Base-by-base conservation (phyloP, 108 stramenopile genomes). In the Nitzschia inconspicua region DNA sequence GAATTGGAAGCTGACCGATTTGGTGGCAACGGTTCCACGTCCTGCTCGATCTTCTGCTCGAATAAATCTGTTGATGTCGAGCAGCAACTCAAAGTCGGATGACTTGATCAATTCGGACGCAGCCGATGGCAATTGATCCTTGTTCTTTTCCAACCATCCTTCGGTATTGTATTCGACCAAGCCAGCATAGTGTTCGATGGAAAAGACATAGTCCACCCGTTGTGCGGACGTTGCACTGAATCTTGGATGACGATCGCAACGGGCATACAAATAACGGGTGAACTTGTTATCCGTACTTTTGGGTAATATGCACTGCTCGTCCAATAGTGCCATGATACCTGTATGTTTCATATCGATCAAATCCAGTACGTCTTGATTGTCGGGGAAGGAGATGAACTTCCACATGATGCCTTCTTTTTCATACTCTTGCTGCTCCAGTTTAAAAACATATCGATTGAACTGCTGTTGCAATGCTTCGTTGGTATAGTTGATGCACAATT, bases 401-500 rank as follows among this genome's bases (percentile, higher is more conserved):
- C 89, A 94, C 49, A 80, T 73, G 71, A 94, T 86, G 25, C 94
- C 97, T 75, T 98, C 97, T 46, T 78, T 85, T 59, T 88, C 84
- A 65, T 99, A 99, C 63, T 93, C 93, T 64, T 91, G 75, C 67
- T 99, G 97, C 67, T 99, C 98, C 22, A 83, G 57, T 76, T 95
- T 96, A 78, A 99, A 98, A 2, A 98, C 96, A 55, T 89, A 96
- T 66, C 94, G 84, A 64, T 99, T 99, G 83, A 99, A 99, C 63
- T 97, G 97, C 71, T 99, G 96, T 70, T 99, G 98, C 19, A 99
- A 76, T 9, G 93, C 93, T 68, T 99, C 98, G 79, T 99, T 99
- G 42, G 96, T 93, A 66, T 91, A 98, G 74, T 99, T 99, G 76
- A 99, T 99, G 63, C 96, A 91, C n/a, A 91, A 59, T 70, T 97